phyloP scores from a whole-genome alignment of 352 stramenopile genomes.

The Phytophthora melonis region DNA sequence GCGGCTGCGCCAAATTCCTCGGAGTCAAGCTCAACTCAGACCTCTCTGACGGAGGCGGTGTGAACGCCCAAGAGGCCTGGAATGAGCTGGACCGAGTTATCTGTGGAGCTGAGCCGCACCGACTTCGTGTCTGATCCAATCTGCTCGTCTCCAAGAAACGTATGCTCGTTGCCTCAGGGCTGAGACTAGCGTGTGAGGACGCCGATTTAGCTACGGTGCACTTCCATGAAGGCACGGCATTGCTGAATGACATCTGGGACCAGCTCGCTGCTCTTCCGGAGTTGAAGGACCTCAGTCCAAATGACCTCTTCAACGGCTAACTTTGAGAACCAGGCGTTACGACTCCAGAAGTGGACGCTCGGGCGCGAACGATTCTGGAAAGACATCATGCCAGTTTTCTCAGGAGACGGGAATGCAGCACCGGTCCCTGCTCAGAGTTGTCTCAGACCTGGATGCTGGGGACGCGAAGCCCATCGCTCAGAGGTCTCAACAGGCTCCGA shows the following conservation, averaged over 20 bases:
- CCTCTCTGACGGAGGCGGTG: no score
- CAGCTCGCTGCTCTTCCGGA: slow-evolving; percentile 3
- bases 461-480: not conserved
- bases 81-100: not conserved
- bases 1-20: no score
- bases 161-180: not conserved
- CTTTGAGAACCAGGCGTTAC: not conserved
- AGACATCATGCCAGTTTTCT: not conserved
- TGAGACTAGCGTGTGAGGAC: not conserved
- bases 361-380: not conserved
- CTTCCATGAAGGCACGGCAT: slow-evolving; percentile 9
- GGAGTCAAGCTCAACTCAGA: no score
- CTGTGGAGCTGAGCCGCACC: no score
- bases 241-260: slow-evolving; percentile 4
- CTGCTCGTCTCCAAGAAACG: not conserved
- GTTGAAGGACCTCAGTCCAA: slow-evolving; percentile 4
- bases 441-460: not conserved
- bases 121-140: no score
- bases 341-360: not conserved
- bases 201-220: not conserved
- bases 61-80: not conserved
- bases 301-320: not conserved
- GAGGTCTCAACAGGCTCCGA: not conserved
- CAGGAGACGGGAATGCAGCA: not conserved
- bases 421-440: not conserved